phyloP scores from a whole-genome alignment of 1,284 basidiomycete species.

The Trichosporon sp. region DNA sequence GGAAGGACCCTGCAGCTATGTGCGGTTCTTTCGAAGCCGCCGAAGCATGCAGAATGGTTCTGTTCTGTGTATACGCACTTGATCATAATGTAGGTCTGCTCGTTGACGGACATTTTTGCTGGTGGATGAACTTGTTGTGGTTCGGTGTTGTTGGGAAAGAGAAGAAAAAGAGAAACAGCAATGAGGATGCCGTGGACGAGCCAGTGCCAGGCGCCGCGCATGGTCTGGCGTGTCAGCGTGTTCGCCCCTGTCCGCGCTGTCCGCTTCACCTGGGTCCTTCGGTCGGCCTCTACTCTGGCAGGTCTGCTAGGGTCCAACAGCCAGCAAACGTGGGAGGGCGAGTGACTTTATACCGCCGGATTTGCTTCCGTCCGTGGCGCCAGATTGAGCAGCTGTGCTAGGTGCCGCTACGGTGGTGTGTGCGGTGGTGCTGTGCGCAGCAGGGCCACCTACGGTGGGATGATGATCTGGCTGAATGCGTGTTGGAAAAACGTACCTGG shows the following conservation, averaged over 20 bases:
- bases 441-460: background rate
- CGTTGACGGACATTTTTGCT: slow-evolving; percentile 56
- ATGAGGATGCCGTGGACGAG: slow-evolving; percentile 16
- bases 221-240: slow-evolving; percentile 11
- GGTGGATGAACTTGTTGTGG: slow-evolving; percentile 26
- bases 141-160: slow-evolving; percentile 18
- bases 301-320: background rate
- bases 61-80: slow-evolving; percentile 49
- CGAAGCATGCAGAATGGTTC: background rate
- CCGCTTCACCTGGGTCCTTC: background rate
- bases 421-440: background rate
- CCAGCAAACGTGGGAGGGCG: slow-evolving; percentile 10
- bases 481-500: background rate
- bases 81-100: slow-evolving; percentile 63
- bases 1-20: background rate
- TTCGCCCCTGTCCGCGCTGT: background rate
- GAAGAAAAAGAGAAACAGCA: slow-evolving; percentile 18
- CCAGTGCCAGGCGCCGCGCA: slow-evolving; percentile 20
- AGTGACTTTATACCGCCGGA: slow-evolving; percentile 7
- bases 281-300: background rate
- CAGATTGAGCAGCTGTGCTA: background rate
- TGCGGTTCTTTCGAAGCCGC: background rate
- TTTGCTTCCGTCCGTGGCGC: slow-evolving; percentile 9
- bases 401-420: background rate
- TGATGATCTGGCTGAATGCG: background rate